Conservation (phyloP, 2,329 filamentous ascomycete species). For the Aspergillus pseudoterreus region DNA sequence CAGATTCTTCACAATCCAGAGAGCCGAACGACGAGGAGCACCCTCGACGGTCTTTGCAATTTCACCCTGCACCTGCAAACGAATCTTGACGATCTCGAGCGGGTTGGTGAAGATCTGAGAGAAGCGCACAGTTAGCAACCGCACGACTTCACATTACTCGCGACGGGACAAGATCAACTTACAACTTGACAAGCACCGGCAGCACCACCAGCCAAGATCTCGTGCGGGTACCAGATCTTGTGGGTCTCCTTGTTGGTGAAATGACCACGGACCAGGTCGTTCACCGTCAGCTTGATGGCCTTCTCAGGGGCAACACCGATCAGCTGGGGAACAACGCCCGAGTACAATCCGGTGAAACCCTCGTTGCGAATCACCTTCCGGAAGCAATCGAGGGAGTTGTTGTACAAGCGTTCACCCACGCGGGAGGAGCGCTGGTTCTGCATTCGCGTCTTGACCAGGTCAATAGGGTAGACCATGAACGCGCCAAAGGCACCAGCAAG, state of each 20-base stretch:
- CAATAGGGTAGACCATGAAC: slow-evolving; percentile 99
- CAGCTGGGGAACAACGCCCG: slow-evolving; percentile 88
- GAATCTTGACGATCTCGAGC: slow-evolving; percentile 98
- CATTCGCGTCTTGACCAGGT: slow-evolving; percentile 96
- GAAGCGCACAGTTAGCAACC: slow-evolving; percentile 5
- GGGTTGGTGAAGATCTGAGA: slow-evolving; percentile 89
- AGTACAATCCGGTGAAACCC: slow-evolving; percentile 84
- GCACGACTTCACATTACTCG: neutral
- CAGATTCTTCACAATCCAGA: slow-evolving; percentile 96
- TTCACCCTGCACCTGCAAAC: slow-evolving; percentile 94
- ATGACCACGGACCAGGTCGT: slow-evolving; percentile 78
- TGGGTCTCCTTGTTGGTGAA: slow-evolving; percentile 72
- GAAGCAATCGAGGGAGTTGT: slow-evolving; percentile 95
- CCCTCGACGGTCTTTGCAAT: slow-evolving; percentile 82
- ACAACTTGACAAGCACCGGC: slow-evolving; percentile 96
- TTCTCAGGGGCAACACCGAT: slow-evolving; percentile 99
- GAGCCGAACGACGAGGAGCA: slow-evolving; percentile 80
- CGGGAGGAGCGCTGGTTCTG: slow-evolving; percentile 87
- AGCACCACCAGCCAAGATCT: slow-evolving; percentile 81
- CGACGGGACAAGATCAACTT: slow-evolving; percentile 44
- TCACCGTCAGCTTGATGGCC: slow-evolving; percentile 98
- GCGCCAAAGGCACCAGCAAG: slow-evolving; percentile 94
- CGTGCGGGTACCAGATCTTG: slow-evolving; percentile 65
- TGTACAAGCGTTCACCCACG: slow-evolving; percentile 86
- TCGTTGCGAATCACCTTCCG: slow-evolving; percentile 91